Evolutionary conservation across 2,329 filamentous ascomycete species (phyloP), one percentile per base, ranked within the genome.

Genomic region (Annulohypoxylon truncatum): DNA sequence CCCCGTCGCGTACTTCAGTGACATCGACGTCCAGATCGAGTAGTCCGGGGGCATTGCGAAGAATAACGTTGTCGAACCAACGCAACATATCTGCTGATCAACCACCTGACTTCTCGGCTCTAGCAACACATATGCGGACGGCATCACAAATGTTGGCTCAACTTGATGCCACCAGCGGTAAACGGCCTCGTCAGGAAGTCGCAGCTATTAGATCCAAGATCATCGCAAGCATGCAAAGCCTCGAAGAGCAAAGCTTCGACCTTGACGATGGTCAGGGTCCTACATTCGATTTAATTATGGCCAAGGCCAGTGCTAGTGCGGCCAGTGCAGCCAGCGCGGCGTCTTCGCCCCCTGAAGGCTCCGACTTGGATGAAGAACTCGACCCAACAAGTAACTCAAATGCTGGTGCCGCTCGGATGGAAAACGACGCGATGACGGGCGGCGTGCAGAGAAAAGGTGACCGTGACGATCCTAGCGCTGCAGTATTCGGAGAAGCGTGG

Each of bases 71-170:
- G 24, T 82, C 85, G 15, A 81, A 83, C 47, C 83, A 83, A 54
- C 83, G 86, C 50, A 86, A 84, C 69, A 82, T 82, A 24, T 81
- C 85, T 13, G 80, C 82, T 9, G 91, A 94, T 63, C 91, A 93
- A 75, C 90, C 91, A 75, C 90, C 91, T 1, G 92, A 96, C 74
- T 92, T 95, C 71, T 93, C 91, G 9, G 92, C 92, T 2, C 81
- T 96, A 29, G 93, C 92, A 10, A 94, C 92, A 10, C 92, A 96
- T 77, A 96, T 96, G 92, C 88, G 92, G 18, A 94, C 92, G 3
- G 92, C 92, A 3, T 93, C 92, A 12, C 92, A 94, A 77, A 96
- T 96, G 92, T 82, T 96, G 44, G 91, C 92, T 12, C 92, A 96
- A 73, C 84, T 96, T 8, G 92, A 96, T 64, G 87, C 91, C 1